Base-by-base conservation (phyloP, 306 rosid genomes). In the Prunus kanzakura region DNA sequence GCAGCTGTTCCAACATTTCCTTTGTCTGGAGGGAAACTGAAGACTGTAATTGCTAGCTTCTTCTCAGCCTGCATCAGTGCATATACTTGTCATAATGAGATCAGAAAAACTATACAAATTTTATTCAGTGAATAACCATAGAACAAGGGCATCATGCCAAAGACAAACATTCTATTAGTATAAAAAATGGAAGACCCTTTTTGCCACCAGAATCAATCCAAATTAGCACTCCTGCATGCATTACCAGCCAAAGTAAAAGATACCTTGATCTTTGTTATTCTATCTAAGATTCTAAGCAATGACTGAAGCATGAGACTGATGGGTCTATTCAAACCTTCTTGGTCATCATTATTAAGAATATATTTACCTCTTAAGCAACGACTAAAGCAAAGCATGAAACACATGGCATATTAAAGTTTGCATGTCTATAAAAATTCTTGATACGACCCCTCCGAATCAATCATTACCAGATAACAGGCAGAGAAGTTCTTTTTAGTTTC, bases 11-110 rank as follows among this genome's bases (percentile, higher is more conserved):
- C 99, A 11, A 96, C 96, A 78, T 96, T 96, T 78, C 99, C 99
- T 84, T 96, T 96, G 87, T 96, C 99, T 20, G 99, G 99, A 32
- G 99, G 99, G 87, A 92, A 96, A 79, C 99, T 96, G 90, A 96
- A 96, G 79, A 96, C 96, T 0, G 99, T 96, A 73, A 96, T 89
- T 13, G 99, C 99, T 49, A 92, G 73, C 84, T 60, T 96, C 87
- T 96, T 96, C 84, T 86, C 96, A 19, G 79, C 87, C 98, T 96
- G 93, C 79, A 80, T 47, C 68, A 75, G 69, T 56, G 50, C 43
- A 38, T 38, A 7, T 38, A 7, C 9, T 38, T 38, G 43, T 38
- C 43, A 38, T 38, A 6, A 38, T 38, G 43, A 38, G 43, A 38
- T 38, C 43, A 6, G 43, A 38, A 38, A 38, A 38, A 38, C 9